Percentiles rank a stretch among this genome's conserved stretches.
These are phyloP conservation scores for Candida vaughaniae DNA, from an alignment of 805 yeast species.

Conservation along the genomic window DNA sequence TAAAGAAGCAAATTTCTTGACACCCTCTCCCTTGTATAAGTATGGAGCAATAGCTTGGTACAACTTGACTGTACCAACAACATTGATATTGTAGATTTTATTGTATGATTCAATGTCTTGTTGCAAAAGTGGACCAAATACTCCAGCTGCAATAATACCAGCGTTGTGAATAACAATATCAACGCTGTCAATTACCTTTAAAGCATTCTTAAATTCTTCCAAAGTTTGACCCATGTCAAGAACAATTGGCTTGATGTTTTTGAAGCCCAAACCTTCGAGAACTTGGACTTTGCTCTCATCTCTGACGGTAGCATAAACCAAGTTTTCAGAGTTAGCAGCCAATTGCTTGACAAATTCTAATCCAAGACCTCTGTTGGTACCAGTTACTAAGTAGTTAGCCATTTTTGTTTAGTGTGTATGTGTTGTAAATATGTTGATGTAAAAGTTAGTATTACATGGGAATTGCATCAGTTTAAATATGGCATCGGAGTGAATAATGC, in stretches of 20 bases:
- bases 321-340: conserved; percentile 19
- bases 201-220: conserved; percentile 10
- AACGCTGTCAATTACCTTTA: conserved; percentile 9
- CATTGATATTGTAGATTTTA: conserved; percentile 1
- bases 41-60: conserved; percentile 18
- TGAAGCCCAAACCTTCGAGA: conserved; percentile 1
- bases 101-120: conserved; percentile 1
- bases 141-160: conserved; percentile 14
- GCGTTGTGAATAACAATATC: conserved; percentile 38
- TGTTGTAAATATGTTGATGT: no score
- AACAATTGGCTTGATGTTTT: conserved; percentile 8
- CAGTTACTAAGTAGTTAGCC: conserved; percentile 21
- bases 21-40: conserved; percentile 16
- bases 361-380: conserved; percentile 44
- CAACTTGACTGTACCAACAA: conserved; percentile 2
- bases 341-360: conserved; percentile 23
- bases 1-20: conserved; percentile 24
- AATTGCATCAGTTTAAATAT: no score
- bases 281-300: conserved; percentile 17
- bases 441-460: no score
- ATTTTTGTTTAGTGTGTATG: no score
- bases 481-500: no score
- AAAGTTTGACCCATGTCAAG: conserved; percentile 6
- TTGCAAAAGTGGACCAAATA: neutral
- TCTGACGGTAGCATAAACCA: conserved; percentile 43